Conservation (phyloP, 176 grass and related monocot species). For the Avena insularis region DNA sequence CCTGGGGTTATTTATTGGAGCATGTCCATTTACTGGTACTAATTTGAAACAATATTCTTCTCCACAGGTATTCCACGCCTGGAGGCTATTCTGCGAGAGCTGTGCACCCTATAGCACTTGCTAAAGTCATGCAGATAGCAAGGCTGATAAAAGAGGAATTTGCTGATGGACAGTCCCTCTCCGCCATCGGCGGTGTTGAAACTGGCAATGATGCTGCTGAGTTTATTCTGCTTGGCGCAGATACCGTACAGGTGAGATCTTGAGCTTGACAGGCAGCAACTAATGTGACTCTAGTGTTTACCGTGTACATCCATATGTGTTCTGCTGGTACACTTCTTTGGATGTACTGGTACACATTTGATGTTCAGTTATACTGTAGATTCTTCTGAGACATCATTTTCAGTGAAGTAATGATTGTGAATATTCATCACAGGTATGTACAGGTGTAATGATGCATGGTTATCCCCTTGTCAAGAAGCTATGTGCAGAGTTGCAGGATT, state of each 20-base stretch:
- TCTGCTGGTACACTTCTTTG: not conserved
- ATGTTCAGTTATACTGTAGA: not conserved
- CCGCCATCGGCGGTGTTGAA: slow-evolving; percentile 91
- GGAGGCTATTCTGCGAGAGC: slow-evolving; percentile 96
- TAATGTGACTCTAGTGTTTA: not conserved
- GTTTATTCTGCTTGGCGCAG: slow-evolving; percentile 90
- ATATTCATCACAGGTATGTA: slow-evolving; percentile 72
- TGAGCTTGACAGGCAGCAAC: not conserved
- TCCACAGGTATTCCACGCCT: slow-evolving; percentile 83
- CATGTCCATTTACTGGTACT: slow-evolving; percentile 15
- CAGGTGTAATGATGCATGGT: slow-evolving; percentile 97
- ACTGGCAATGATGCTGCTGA: slow-evolving; percentile 90
- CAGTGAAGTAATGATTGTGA: not conserved
- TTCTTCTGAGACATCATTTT: slow-evolving; percentile 34
- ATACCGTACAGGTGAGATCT: slow-evolving; percentile 88
- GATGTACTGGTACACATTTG: not conserved
- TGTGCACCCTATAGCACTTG: slow-evolving; percentile 94
- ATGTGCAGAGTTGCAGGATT: slow-evolving; percentile 81
- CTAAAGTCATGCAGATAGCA: slow-evolving; percentile 94
- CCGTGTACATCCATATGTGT: not conserved
- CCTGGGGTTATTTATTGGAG: slow-evolving; percentile 22
- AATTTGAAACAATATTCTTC: slow-evolving; percentile 27
- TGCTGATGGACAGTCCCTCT: slow-evolving; percentile 74
- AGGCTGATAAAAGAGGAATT: slow-evolving; percentile 93
- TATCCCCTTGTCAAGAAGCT: slow-evolving; percentile 97